phyloP scores from a whole-genome alignment of 2,329 filamentous ascomycete genomes.

The Colletotrichum cereale region DNA sequence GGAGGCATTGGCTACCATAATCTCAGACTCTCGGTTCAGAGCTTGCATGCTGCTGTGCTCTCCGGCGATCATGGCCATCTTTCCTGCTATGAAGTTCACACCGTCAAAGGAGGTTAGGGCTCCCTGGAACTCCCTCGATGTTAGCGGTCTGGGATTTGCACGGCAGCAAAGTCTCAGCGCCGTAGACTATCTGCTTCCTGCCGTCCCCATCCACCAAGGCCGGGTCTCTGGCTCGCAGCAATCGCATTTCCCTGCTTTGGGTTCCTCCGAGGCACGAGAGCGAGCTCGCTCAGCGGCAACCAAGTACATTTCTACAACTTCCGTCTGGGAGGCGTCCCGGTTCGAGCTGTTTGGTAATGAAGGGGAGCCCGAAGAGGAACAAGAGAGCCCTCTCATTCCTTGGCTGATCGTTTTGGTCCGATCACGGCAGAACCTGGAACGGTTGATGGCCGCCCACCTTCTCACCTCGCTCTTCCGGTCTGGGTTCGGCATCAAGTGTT shows the following conservation, averaged over 20 bases:
- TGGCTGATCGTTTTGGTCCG: conserved; percentile 78
- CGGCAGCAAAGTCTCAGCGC: conserved; percentile 63
- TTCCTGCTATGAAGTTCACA: conserved; percentile 70
- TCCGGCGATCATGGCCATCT: conserved; percentile 76
- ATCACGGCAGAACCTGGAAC: conserved; percentile 67
- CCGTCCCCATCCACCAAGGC: conserved; percentile 57
- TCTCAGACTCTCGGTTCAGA: conserved; percentile 83
- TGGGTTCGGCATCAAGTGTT: conserved; percentile 71
- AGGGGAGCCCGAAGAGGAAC: conserved; percentile 63
- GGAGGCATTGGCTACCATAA: conserved; percentile 81
- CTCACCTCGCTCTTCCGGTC: conserved; percentile 78
- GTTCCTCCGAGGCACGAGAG: conserved; percentile 57
- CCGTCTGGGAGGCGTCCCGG: conserved; percentile 50
- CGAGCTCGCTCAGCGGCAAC: conserved; percentile 45
- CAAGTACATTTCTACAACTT: conserved; percentile 46
- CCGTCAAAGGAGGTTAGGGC: conserved; percentile 61
- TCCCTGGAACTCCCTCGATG: conserved; percentile 66
- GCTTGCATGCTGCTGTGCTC: conserved; percentile 79
- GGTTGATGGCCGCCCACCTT: conserved; percentile 77
- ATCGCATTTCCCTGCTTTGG: conserved; percentile 67
- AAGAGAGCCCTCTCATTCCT: conserved; percentile 78
- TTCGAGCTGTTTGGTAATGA: conserved; percentile 45
- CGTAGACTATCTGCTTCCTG: conserved; percentile 76
- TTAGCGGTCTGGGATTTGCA: conserved; percentile 62
- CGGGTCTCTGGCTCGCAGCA: conserved; percentile 45